phyloP scores from a whole-genome alignment of 2,329 filamentous ascomycete genomes.

The Alternaria ethzedia region DNA sequence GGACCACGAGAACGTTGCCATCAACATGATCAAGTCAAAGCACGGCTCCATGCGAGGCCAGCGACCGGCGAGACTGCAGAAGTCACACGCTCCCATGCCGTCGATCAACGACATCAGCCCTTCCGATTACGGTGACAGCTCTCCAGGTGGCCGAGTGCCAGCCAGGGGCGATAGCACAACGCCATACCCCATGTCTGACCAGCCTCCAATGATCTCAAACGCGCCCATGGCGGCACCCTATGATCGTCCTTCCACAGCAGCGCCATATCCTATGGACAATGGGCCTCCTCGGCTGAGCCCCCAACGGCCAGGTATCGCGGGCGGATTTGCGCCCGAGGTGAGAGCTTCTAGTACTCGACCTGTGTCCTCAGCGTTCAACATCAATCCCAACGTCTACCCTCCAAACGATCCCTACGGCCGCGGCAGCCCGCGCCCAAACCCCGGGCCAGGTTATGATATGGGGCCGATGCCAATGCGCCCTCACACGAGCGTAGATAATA shows the following conservation, averaged over 20 bases:
- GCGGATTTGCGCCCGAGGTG: conserved; percentile 55
- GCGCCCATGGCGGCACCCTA: conserved; percentile 36
- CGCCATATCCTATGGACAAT: conserved; percentile 76
- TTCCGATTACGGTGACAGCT: conserved; percentile 42
- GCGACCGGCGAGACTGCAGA: conserved; percentile 53
- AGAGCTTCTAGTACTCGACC: conserved; percentile 59
- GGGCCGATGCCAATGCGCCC: conserved; percentile 45
- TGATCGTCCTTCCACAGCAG: conserved; percentile 60
- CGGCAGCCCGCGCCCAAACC: conserved; percentile 29
- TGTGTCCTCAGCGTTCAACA: conserved; percentile 57
- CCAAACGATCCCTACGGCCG: conserved; percentile 39
- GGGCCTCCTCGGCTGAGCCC: conserved; percentile 57
- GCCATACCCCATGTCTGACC: conserved; percentile 54
- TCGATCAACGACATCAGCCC: conserved; percentile 48
- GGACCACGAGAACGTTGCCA: conserved; percentile 91
- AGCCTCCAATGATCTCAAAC: conserved; percentile 43
- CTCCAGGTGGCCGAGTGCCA: conserved; percentile 34
- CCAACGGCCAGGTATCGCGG: conserved; percentile 39
- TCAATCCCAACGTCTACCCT: conserved; percentile 54
- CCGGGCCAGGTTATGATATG: conserved; percentile 32
- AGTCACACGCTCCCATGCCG: conserved; percentile 47
- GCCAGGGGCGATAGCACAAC: conserved; percentile 45
- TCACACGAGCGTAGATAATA: conserved; percentile 45
- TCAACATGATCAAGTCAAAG: conserved; percentile 76
- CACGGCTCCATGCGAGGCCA: conserved; percentile 60